phyloP scores from a whole-genome alignment of 1,284 basidiomycete genomes.

The Cryptococcus floricola region DNA sequence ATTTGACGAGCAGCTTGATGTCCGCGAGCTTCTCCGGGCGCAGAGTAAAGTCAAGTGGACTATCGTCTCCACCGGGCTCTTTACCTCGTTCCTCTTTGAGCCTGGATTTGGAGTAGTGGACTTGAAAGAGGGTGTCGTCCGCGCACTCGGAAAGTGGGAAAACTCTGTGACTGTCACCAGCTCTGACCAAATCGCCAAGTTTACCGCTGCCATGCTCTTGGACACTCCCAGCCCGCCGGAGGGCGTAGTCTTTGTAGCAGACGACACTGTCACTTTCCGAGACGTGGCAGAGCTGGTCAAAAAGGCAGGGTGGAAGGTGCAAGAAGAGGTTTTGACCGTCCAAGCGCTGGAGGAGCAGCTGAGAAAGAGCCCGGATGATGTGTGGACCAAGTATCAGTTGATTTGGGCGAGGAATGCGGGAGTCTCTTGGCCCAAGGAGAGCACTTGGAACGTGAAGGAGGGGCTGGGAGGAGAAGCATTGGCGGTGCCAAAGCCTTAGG shows the following conservation, averaged over 20 bases:
- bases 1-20: constrained; percentile 48
- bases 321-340: constrained; percentile 19
- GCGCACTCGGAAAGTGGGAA: constrained; percentile 40
- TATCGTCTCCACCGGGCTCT: constrained; percentile 47
- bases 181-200: constrained; percentile 37
- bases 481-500: not conserved
- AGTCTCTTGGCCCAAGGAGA: constrained; percentile 11
- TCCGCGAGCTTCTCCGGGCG: constrained; percentile 37
- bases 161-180: constrained; percentile 40
- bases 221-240: constrained; percentile 10
- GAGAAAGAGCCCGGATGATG: constrained; percentile 7
- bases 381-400: constrained; percentile 11
- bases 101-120: constrained; percentile 40
- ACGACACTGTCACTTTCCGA: constrained; percentile 35
- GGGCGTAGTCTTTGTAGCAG: constrained; percentile 35
- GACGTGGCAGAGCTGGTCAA: constrained; percentile 1
- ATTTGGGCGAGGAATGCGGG: constrained; percentile 16
- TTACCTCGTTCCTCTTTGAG: constrained; percentile 45
- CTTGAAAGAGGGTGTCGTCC: constrained; percentile 14
- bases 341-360: constrained; percentile 4
- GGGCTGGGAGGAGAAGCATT: constrained; percentile 6
- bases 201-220: constrained; percentile 33
- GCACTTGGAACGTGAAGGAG: constrained; percentile 13
- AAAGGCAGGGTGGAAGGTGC: constrained; percentile 22
- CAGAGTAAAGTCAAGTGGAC: constrained; percentile 33